Percentiles rank a stretch among this genome's conserved stretches.
Evolutionary conservation across 805 yeast genomes (phyloP).

Genomic region (Kuraishia molischiana): DNA sequence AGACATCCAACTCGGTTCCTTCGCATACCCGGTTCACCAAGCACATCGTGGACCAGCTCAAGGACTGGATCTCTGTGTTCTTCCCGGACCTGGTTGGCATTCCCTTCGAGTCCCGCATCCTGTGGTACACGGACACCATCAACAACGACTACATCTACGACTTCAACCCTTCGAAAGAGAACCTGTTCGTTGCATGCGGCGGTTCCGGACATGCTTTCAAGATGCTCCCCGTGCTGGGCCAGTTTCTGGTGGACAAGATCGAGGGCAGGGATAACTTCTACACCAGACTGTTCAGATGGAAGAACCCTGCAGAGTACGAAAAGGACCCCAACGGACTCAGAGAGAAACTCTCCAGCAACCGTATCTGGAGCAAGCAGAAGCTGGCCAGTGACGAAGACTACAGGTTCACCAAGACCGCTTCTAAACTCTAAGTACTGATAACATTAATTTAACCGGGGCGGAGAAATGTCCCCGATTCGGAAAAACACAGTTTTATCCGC

Average conservation of each 20-base stretch:
- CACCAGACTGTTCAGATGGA: constrained; percentile 23
- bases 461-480: too few species aligned
- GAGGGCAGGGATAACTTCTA: constrained; percentile 21
- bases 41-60: constrained; percentile 16
- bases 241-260: constrained; percentile 20
- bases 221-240: constrained; percentile 22
- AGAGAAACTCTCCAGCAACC: constrained; percentile 11
- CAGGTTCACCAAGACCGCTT: neutral
- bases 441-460: too few species aligned
- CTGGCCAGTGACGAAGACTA: constrained; percentile 8
- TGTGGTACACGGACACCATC: constrained; percentile 24
- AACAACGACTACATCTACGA: constrained; percentile 21
- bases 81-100: constrained; percentile 18
- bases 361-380: constrained; percentile 12
- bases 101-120: constrained; percentile 14
- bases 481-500: too few species aligned
- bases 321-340: constrained; percentile 19
- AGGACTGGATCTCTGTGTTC: constrained; percentile 14
- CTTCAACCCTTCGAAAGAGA: constrained; percentile 20
- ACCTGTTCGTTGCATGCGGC: constrained; percentile 21
- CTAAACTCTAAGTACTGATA: too few species aligned
- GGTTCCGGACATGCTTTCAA: constrained; percentile 27
- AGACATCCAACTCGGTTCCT: constrained; percentile 14
- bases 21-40: constrained; percentile 15
- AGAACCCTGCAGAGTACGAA: constrained; percentile 13